Evolutionary conservation across 495 filamentous ascomycete genomes (phyloP).

Genomic region (Penicillium desertorum): DNA sequence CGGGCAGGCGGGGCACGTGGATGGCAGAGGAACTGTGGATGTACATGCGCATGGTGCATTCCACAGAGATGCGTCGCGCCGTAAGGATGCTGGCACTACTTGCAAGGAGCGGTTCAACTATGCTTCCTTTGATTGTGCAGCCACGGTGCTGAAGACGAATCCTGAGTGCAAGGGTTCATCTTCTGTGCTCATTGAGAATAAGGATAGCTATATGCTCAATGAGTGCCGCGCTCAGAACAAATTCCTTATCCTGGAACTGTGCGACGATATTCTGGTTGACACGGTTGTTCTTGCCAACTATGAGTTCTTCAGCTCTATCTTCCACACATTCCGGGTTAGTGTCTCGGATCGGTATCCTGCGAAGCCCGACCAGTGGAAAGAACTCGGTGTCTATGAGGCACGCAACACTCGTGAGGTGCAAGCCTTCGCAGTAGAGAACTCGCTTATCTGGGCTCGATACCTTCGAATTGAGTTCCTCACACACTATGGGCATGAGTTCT

Average conservation of each 20-base stretch:
- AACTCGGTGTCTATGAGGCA: slow-evolving; percentile 84
- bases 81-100: slow-evolving; percentile 91
- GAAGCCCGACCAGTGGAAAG: slow-evolving; percentile 88
- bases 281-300: slow-evolving; percentile 96
- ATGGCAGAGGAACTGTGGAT: slow-evolving; percentile 25
- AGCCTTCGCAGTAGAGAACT: slow-evolving; percentile 87
- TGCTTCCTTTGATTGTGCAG: slow-evolving; percentile 94
- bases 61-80: slow-evolving; percentile 53
- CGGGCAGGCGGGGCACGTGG: slow-evolving; percentile 31
- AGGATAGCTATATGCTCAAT: slow-evolving; percentile 97
- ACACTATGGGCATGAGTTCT: slow-evolving; percentile 95
- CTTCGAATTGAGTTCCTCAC: slow-evolving; percentile 85
- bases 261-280: slow-evolving; percentile 92
- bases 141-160: slow-evolving; percentile 89
- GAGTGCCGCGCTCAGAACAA: slow-evolving; percentile 86
- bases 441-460: slow-evolving; percentile 93
- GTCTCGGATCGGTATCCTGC: slow-evolving; percentile 93
- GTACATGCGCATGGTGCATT: slow-evolving; percentile 31
- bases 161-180: slow-evolving; percentile 78
- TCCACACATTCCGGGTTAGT: slow-evolving; percentile 82
- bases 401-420: slow-evolving; percentile 91
- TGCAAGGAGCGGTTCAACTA: slow-evolving; percentile 96
- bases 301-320: slow-evolving; percentile 97
- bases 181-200: slow-evolving; percentile 89
- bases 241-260: slow-evolving; percentile 86